phyloP scores from a whole-genome alignment of 2,329 filamentous ascomycete species.

The Periconia sp. region DNA sequence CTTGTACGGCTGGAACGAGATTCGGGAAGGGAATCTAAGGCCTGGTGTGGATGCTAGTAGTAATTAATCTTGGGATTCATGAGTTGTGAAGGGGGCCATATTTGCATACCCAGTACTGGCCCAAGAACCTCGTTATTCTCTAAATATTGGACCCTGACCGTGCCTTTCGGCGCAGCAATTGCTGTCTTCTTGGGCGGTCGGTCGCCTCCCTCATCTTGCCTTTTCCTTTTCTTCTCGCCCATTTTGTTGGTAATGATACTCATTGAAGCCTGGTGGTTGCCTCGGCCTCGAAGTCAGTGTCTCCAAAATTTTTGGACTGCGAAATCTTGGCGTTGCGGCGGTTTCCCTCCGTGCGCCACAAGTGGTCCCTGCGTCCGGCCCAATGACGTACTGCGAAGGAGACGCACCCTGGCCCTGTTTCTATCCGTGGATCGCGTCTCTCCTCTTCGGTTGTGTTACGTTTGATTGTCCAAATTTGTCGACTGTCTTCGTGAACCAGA shows the following conservation, averaged over 20 bases:
- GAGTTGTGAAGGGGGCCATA: too few relatives aligned
- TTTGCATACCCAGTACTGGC: slow-evolving; percentile 56
- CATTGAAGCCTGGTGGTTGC: too few relatives aligned
- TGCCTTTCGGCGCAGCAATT: slow-evolving; percentile 44
- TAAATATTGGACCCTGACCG: slow-evolving; percentile 53
- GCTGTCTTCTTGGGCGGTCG: slow-evolving; percentile 54
- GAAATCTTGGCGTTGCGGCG: slow-evolving; percentile 28
- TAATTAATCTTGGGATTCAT: not conserved
- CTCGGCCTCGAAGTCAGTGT: too few relatives aligned
- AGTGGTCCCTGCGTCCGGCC: slow-evolving; percentile 9
- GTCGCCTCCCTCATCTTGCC: slow-evolving; percentile 34
- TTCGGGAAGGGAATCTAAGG: slow-evolving; percentile 44
- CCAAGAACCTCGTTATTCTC: slow-evolving; percentile 55
- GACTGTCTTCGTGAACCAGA: too few relatives aligned
- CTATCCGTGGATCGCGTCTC: not conserved
- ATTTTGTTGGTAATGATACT: too few relatives aligned
- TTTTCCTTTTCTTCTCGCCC: slow-evolving; percentile 48
- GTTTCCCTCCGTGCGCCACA: slow-evolving; percentile 5
- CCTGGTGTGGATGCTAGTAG: slow-evolving; percentile 50
- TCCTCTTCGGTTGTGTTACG: not conserved
- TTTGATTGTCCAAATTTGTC: too few relatives aligned
- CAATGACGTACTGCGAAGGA: slow-evolving; percentile 3
- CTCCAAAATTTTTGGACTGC: slow-evolving; percentile 31
- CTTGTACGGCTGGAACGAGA: slow-evolving; percentile 59
- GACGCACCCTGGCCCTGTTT: slow-evolving; percentile 6